A percentile compares a stretch with the other conserved stretches of the same genome.
phyloP scores from a whole-genome alignment of 345 rosid species.

The Erysimum cheiranthoides region DNA sequence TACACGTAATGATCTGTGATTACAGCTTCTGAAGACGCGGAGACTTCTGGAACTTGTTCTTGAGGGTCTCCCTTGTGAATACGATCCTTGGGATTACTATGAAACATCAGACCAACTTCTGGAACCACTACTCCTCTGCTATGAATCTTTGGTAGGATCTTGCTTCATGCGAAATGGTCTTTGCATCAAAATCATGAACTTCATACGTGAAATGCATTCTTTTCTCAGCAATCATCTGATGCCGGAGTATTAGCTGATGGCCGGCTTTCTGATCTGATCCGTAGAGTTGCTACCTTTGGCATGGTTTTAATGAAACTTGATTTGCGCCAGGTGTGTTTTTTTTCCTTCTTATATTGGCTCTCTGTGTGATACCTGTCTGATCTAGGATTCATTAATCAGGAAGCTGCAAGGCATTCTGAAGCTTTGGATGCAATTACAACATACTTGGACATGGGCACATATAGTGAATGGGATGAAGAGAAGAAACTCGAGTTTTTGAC shows the following conservation, averaged over 20 bases:
- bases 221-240: conserved; percentile 75
- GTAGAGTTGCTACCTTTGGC: conserved; percentile 87
- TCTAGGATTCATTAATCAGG: conserved; percentile 52
- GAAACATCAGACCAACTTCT: conserved; percentile 76
- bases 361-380: conserved; percentile 8
- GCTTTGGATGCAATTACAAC: conserved; percentile 76
- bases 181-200: conserved; percentile 3
- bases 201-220: neutral
- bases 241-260: conserved; percentile 88
- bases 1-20: conserved; percentile 30
- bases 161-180: neutral
- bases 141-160: conserved; percentile 73
- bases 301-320: conserved; percentile 91
- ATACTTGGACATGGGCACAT: conserved; percentile 87
- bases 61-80: conserved; percentile 91
- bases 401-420: conserved; percentile 85
- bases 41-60: conserved; percentile 77
- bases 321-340: conserved; percentile 75
- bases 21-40: conserved; percentile 79
- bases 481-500: conserved; percentile 81
- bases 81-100: conserved; percentile 70
- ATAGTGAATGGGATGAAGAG: conserved; percentile 90
- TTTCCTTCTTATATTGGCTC: conserved; percentile 16
- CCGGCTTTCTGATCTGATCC: conserved; percentile 79
- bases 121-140: conserved; percentile 80